Percentiles rank a stretch among this genome's conserved stretches.
phyloP scores from a whole-genome alignment of 352 stramenopile species.

The Phytophthora ramorum region DNA sequence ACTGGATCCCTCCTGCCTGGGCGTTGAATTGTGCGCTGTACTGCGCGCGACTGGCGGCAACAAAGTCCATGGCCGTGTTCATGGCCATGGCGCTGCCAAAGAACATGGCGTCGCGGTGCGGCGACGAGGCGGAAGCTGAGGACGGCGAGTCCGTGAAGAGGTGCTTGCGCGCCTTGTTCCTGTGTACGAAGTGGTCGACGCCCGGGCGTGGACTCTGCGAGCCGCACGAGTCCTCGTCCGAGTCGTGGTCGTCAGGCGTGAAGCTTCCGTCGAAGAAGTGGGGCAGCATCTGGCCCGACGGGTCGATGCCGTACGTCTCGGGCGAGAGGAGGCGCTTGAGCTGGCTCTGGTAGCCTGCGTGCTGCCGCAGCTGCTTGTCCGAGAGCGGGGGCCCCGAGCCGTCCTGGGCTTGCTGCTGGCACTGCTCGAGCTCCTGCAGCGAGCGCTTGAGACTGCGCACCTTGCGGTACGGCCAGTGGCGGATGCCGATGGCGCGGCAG shows the following conservation, averaged over 20 bases:
- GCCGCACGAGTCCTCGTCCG: constrained; percentile 58
- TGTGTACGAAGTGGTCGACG: constrained; percentile 35
- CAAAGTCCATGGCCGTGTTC: constrained; percentile 30
- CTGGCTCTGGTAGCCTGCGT: constrained; percentile 70
- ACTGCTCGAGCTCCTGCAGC: constrained; percentile 73
- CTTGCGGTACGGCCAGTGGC: constrained; percentile 79
- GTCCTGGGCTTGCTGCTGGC: constrained; percentile 60
- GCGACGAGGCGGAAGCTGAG: constrained; percentile 39
- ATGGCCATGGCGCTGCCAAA: constrained; percentile 40
- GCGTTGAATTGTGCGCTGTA: constrained; percentile 31
- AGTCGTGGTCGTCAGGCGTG: constrained; percentile 61
- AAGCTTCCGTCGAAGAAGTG: constrained; percentile 48
- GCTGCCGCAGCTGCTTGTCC: constrained; percentile 80
- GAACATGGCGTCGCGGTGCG: constrained; percentile 43
- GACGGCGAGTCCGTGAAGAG: constrained; percentile 57
- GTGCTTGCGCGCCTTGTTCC: constrained; percentile 52
- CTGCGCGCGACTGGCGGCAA: constrained; percentile 17
- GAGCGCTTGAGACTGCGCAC: constrained; percentile 76
- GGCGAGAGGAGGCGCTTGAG: constrained; percentile 81
- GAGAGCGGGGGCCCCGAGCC: constrained; percentile 56
- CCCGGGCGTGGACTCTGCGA: constrained; percentile 42
- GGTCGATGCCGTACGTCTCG: constrained; percentile 85
- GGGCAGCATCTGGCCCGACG: constrained; percentile 53
- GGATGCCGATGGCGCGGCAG: constrained; percentile 73
- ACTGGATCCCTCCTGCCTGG: constrained; percentile 24